These are phyloP conservation scores for Hansfordia pulvinata DNA, from an alignment of 2,329 filamentous ascomycete species.

Conservation along the genomic window DNA sequence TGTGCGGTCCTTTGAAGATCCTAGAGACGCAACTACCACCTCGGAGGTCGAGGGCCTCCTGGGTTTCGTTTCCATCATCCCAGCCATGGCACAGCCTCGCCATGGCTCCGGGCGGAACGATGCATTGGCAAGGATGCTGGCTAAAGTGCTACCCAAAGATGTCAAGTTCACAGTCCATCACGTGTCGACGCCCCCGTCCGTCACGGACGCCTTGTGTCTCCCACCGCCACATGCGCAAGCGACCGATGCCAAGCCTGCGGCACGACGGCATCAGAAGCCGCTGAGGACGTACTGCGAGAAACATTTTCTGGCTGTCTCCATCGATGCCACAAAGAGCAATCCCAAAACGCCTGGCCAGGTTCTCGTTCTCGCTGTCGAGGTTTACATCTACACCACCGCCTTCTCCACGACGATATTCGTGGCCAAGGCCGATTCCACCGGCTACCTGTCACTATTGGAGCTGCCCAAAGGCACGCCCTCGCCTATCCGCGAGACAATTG, in stretches of 20 bases:
- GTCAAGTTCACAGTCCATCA: constrained; percentile 62
- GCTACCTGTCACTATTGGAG: constrained; percentile 58
- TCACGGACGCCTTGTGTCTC: constrained; percentile 64
- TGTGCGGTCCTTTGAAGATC: no score
- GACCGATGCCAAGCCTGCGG: constrained; percentile 35
- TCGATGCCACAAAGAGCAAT: constrained; percentile 16
- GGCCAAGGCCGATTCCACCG: constrained; percentile 93
- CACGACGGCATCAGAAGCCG: constrained; percentile 29
- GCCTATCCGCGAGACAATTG: constrained; percentile 60
- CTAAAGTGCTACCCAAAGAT: constrained; percentile 37
- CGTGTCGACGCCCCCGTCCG: constrained; percentile 70
- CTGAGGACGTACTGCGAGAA: constrained; percentile 65
- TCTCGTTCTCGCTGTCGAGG: constrained; percentile 71
- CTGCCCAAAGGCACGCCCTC: constrained; percentile 51
- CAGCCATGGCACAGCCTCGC: no score
- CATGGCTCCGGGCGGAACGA: no score
- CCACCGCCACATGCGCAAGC: constrained; percentile 60
- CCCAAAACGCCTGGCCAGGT: constrained; percentile 29
- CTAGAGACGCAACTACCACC: no score
- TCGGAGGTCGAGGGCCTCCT: no score
- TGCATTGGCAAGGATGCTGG: constrained; percentile 27
- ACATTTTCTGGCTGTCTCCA: constrained; percentile 53
- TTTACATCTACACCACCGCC: constrained; percentile 74
- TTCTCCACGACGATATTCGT: constrained; percentile 81
- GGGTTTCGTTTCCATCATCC: no score